Base-by-base conservation (phyloP, 116 monocot species). In the Iris pallida region DNA sequence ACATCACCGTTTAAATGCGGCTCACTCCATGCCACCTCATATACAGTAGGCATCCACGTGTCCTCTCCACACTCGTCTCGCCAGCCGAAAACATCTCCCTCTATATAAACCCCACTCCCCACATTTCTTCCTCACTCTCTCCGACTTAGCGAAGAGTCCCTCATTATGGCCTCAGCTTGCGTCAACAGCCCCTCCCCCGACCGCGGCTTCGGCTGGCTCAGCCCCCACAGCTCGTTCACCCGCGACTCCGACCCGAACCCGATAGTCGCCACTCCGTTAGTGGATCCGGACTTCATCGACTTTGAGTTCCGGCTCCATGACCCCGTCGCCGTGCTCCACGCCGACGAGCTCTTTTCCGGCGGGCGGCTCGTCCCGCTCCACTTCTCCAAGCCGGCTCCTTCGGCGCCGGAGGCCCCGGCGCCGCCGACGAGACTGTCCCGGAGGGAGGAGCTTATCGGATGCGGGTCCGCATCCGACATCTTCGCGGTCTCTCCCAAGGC, bases 331-430 rank as follows among this genome's bases (percentile, higher is more conserved):
- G 84, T 14, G 10, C 14, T 66, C 30, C 30, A 30, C 30, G 93
- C 93, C 5, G 93, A 94, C 66, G 80, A 94, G 71, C 82, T 90
- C 13, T 85, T 90, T 69, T 77, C 82, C 51, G 82, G 82, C 4
- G 87, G 93, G 4, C 84, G 83, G 82, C 78, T 94, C 12, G 75
- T 90, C 5, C 91, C 95, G 15, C 80, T 95, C 5, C 84, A 83
- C 17, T 3, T 30, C 30, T 30, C 30, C 30, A 30, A 30, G 30
- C 0, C 30, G 30, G 30, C 30, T 30, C 30, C 30, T 30, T 30
- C 30, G 30, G 30, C 30, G 0, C 30, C 30, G 30, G 30, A 0
- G 30, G 30, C 30, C 3, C 30, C 30, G 30, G 30, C 30, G 30
- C 2, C 30, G 30, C 30, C 30, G 30, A 30, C 30, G 30, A 30